Conservation (phyloP, 345 rosid genomes). For the Corchorus olitorius region DNA sequence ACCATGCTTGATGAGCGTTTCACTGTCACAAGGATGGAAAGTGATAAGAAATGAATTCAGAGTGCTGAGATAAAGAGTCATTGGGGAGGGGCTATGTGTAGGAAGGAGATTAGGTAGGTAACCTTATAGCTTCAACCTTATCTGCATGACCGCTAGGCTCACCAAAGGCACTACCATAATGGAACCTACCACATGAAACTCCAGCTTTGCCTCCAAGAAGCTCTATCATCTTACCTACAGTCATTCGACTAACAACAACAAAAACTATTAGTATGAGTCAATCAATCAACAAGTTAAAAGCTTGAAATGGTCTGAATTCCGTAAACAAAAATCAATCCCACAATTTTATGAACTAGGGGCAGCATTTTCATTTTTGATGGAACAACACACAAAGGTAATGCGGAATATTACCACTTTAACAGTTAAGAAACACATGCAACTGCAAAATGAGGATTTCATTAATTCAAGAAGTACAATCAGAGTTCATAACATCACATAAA, state of each 20-base stretch:
- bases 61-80: neutral
- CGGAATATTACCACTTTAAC: too few relatives aligned
- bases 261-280: slow-evolving; percentile 17
- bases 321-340: neutral
- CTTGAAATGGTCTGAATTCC: neutral
- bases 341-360: neutral
- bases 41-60: neutral
- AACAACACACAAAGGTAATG: neutral
- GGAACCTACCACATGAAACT: slow-evolving; percentile 79
- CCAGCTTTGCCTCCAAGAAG: slow-evolving; percentile 97
- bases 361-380: neutral
- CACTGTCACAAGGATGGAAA: slow-evolving; percentile 43
- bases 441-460: neutral
- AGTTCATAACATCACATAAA: too few relatives aligned
- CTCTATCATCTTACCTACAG: slow-evolving; percentile 98
- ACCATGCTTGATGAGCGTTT: slow-evolving; percentile 73
- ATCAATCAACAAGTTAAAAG: slow-evolving; percentile 1
- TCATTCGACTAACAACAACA: slow-evolving; percentile 79
- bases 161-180: slow-evolving; percentile 98
- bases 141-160: slow-evolving; percentile 96
- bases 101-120: neutral
- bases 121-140: slow-evolving; percentile 83
- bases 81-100: neutral
- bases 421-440: neutral
- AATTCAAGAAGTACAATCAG: too few relatives aligned